Evolutionary conservation across 1,284 basidiomycete species (phyloP), one percentile per base, ranked within the genome.

Genomic region (Schizophyllum amplum): DNA sequence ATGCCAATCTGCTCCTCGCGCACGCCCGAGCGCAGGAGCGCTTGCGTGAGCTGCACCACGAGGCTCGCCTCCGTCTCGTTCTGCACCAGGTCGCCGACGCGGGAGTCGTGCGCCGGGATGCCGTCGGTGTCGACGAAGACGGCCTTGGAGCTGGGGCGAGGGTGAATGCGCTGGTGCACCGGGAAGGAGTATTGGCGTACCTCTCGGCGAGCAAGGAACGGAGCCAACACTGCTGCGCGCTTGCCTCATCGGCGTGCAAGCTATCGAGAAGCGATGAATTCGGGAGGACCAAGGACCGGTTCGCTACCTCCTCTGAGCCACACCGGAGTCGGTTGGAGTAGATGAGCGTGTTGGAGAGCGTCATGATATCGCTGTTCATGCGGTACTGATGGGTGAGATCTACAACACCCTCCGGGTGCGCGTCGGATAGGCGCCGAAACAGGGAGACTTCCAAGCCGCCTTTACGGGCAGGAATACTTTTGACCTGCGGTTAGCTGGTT

Each of bases 341-440:
- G 17, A 98, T 89, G 33, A 99, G 81, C 57, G 79, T 80, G 69
- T 99, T 99, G 4, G 93, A 94, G 11, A 99, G 74, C 6, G 81
- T 68, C 96, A 98, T 99, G 67, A 99, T 98, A 59, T 97, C 94
- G 57, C 82, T 83, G 69, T 96, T 98, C 96, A 99, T 99, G 55
- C 97, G 81, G 68, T 99, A 99, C 68, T 99, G 96, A 55, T 87
- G 78, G 0, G 83, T 80, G 26, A 99, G 79, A 62, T 94, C 87
- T 20, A 90, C 82, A 48, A 98, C 88, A 1, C 93, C 84, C 21
- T 83, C 71, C 0, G 92, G 92, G 65, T 98, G 92, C 0, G 88
- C 86, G 51, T 94, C 87, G 0, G 90, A 92, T 3, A 99, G 80
- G 1, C 86, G 79, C 52, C 90, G 84, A 77, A 99, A 99, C 7